phyloP scores from a whole-genome alignment of 306 rosid genomes.

The Calophaca sinica region DNA sequence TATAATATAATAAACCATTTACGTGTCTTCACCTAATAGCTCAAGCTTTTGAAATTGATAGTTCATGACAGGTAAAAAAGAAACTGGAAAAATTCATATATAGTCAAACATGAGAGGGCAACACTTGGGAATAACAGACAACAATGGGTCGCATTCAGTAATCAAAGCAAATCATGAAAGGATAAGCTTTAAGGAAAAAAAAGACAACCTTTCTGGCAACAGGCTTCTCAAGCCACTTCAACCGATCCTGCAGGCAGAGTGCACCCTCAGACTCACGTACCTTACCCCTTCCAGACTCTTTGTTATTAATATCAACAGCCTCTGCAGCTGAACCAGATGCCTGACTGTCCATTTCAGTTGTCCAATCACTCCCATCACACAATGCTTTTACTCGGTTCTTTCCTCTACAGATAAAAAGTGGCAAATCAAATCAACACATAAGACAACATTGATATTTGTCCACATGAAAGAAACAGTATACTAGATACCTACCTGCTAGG shows the following conservation, averaged over 20 bases:
- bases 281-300: conserved; percentile 60
- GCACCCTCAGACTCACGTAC: conserved; percentile 62
- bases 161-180: conserved; percentile 20
- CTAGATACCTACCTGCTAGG: conserved; percentile 66
- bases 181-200: conserved; percentile 13
- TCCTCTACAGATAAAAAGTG: conserved; percentile 60
- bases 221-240: conserved; percentile 68
- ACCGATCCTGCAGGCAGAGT: conserved; percentile 66
- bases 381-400: conserved; percentile 66
- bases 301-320: conserved; percentile 55
- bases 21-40: neutral
- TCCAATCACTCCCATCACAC: conserved; percentile 58
- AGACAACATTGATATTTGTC: conserved; percentile 18
- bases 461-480: conserved; percentile 33
- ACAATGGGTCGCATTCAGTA: too few relatives aligned
- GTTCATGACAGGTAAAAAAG: conserved; percentile 4
- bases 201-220: conserved; percentile 66
- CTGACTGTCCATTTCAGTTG: conserved; percentile 70
- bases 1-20: neutral
- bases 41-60: neutral
- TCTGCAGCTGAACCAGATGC: conserved; percentile 62
- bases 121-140: neutral
- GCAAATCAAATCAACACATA: conserved; percentile 37
- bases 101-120: conserved; percentile 9
- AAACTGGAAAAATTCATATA: neutral